phyloP scores from a whole-genome alignment of 441 rosid species.

The Hura crepitans region DNA sequence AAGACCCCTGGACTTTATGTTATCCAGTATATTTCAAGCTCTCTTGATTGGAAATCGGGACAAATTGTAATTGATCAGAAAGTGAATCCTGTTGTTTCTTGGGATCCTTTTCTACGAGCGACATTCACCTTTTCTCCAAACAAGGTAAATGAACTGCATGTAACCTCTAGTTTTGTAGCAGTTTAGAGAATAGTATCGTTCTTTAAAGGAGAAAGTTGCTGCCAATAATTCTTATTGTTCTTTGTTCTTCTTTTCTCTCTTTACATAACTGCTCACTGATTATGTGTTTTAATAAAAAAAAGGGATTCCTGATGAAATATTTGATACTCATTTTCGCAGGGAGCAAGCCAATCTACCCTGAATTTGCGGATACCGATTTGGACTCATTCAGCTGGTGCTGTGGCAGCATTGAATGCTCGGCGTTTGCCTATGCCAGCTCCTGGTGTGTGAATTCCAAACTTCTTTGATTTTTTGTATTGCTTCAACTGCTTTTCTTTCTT shows the following conservation, averaged over 20 bases:
- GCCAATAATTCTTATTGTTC: no score
- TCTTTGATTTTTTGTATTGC: not conserved
- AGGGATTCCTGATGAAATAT: not conserved
- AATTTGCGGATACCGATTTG: constrained; percentile 73
- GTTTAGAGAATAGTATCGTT: not conserved
- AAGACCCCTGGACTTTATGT: constrained; percentile 63
- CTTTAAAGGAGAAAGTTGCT: not conserved
- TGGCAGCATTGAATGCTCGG: constrained; percentile 53
- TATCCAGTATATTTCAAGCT: constrained; percentile 76
- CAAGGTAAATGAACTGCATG: constrained; percentile 36
- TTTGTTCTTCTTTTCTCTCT: not conserved
- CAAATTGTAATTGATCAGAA: constrained; percentile 50
- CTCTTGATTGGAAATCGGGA: constrained; percentile 68
- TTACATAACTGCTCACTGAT: not conserved
- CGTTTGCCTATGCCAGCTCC: constrained; percentile 48
- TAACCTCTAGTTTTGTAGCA: not conserved
- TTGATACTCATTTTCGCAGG: constrained; percentile 36
- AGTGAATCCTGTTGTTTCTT: constrained; percentile 65
- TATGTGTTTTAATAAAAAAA: not conserved
- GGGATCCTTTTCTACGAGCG: constrained; percentile 61
- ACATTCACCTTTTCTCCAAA: constrained; percentile 45
- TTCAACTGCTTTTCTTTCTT: not conserved
- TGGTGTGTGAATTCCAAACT: constrained; percentile 36
- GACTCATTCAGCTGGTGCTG: constrained; percentile 50
- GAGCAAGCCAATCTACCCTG: constrained; percentile 47